Evolutionary conservation across 2,329 filamentous ascomycete genomes (phyloP).

Genomic region (Ascochyta rabiei): DNA sequence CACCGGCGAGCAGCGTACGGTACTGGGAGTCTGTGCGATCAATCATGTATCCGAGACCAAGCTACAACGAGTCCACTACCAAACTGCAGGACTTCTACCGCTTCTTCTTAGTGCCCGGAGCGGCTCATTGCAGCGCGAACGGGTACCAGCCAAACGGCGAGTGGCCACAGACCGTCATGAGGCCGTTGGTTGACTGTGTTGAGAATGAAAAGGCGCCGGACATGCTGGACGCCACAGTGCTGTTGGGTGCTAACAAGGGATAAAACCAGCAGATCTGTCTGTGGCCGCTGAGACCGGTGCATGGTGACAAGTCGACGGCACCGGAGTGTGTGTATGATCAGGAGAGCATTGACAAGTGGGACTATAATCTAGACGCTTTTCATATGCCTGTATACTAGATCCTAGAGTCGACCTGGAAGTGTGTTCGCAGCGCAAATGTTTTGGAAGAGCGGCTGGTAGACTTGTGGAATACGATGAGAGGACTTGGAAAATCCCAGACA

Average conservation of each 20-base stretch:
- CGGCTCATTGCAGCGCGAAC: conserved; percentile 55
- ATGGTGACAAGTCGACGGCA: conserved; percentile 40
- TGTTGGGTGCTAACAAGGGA: conserved; percentile 38
- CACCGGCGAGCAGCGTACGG: conserved; percentile 59
- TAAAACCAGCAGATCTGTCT: conserved; percentile 49
- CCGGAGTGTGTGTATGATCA: conserved; percentile 50
- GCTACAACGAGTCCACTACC: conserved; percentile 47
- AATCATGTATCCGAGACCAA: conserved; percentile 55
- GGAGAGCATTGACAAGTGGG: conserved; percentile 49
- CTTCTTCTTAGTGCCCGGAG: conserved; percentile 62
- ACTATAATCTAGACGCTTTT: conserved; percentile 48
- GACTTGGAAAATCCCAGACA: no score
- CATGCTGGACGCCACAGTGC: conserved; percentile 51
- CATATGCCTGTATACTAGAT: conserved; percentile 28
- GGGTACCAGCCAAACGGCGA: conserved; percentile 34
- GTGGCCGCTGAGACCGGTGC: conserved; percentile 53
- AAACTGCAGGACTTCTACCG: conserved; percentile 61
- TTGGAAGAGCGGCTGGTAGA: no score
- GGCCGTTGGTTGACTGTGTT: conserved; percentile 55
- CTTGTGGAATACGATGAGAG: no score
- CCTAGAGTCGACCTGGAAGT: background rate
- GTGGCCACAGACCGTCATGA: conserved; percentile 51
- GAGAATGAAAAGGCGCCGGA: conserved; percentile 56
- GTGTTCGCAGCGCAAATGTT: no score
- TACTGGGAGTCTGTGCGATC: conserved; percentile 61